Evolutionary conservation across 805 yeast species (phyloP).

Genomic region (Candida tallmaniae): DNA sequence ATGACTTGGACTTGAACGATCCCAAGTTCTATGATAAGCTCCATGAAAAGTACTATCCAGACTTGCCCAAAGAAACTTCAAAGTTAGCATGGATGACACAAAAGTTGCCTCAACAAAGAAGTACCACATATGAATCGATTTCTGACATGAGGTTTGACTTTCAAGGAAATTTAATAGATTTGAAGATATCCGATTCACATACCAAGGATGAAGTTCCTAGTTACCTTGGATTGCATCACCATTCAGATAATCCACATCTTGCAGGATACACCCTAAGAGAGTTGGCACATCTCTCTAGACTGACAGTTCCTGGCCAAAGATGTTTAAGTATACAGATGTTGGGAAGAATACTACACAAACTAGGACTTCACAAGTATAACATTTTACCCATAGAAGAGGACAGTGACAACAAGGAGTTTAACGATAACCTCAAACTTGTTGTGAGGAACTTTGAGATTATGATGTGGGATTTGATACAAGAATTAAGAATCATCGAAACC

Average conservation of each 20-base stretch:
- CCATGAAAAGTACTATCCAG: conserved; percentile 85
- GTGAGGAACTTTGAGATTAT: conserved; percentile 42
- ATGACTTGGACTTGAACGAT: conserved; percentile 58
- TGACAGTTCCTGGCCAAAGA: conserved; percentile 79
- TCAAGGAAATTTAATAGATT: conserved; percentile 66
- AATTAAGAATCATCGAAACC: conserved; percentile 58
- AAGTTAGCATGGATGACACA: conserved; percentile 92
- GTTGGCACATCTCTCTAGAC: conserved; percentile 71
- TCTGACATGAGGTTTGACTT: conserved; percentile 84
- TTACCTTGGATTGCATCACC: conserved; percentile 80
- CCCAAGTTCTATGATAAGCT: conserved; percentile 75
- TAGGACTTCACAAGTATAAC: conserved; percentile 60
- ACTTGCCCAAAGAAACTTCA: conserved; percentile 75
- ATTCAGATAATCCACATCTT: conserved; percentile 77
- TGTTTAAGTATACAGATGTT: conserved; percentile 80
- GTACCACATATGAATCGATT: conserved; percentile 48
- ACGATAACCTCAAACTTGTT: conserved; percentile 20
- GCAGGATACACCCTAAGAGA: conserved; percentile 93
- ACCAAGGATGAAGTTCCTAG: conserved; percentile 39
- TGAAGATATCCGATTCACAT: conserved; percentile 19
- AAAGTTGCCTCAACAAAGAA: conserved; percentile 40
- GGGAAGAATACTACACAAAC: conserved; percentile 81
- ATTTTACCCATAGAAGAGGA: conserved; percentile 43
- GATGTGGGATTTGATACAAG: conserved; percentile 70
- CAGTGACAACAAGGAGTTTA: conserved; percentile 22